phyloP scores from a whole-genome alignment of 2,329 filamentous ascomycete species.

The Ilyonectria sp. region DNA sequence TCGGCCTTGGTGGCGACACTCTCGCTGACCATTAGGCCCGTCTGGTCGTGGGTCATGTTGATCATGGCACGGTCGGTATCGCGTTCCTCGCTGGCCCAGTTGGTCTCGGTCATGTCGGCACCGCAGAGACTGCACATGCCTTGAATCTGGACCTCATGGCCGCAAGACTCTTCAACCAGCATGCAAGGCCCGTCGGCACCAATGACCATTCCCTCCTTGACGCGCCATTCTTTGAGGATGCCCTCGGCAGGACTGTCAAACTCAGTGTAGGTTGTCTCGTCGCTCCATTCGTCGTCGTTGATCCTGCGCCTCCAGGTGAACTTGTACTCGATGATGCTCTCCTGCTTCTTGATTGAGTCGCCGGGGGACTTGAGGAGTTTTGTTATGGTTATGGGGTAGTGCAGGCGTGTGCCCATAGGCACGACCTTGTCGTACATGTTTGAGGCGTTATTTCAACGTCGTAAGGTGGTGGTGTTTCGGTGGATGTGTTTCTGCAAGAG shows the following conservation, averaged over 20 bases:
- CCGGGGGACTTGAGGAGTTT: slow-evolving; percentile 84
- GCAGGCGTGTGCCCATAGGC: slow-evolving; percentile 74
- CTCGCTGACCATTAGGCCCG: slow-evolving; percentile 86
- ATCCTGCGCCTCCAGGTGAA: slow-evolving; percentile 86
- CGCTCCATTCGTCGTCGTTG: slow-evolving; percentile 73
- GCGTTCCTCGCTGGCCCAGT: slow-evolving; percentile 84
- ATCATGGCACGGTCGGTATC: slow-evolving; percentile 91
- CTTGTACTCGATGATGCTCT: slow-evolving; percentile 87
- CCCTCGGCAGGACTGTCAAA: slow-evolving; percentile 91
- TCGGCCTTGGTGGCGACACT: slow-evolving; percentile 86
- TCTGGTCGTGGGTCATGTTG: slow-evolving; percentile 95
- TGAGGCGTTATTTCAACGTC: slow-evolving; percentile 6
- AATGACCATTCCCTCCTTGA: slow-evolving; percentile 78
- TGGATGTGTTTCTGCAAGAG: slow-evolving; percentile 26
- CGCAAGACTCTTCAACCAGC: slow-evolving; percentile 90
- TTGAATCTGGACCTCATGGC: slow-evolving; percentile 91
- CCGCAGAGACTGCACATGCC: slow-evolving; percentile 94
- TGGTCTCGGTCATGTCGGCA: slow-evolving; percentile 93
- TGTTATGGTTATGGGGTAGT: slow-evolving; percentile 94
- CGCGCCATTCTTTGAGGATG: slow-evolving; percentile 81
- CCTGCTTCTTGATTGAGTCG: slow-evolving; percentile 82
- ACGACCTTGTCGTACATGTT: slow-evolving; percentile 61
- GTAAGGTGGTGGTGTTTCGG: slow-evolving; percentile 18
- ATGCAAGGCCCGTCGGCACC: slow-evolving; percentile 72
- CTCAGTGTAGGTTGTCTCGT: slow-evolving; percentile 79